A percentile compares a stretch with the other conserved stretches of the same genome.
These are phyloP conservation scores for Sarcodon sp. DNA, from an alignment of 768 basidiomycete genomes.

Conservation along the genomic window DNA sequence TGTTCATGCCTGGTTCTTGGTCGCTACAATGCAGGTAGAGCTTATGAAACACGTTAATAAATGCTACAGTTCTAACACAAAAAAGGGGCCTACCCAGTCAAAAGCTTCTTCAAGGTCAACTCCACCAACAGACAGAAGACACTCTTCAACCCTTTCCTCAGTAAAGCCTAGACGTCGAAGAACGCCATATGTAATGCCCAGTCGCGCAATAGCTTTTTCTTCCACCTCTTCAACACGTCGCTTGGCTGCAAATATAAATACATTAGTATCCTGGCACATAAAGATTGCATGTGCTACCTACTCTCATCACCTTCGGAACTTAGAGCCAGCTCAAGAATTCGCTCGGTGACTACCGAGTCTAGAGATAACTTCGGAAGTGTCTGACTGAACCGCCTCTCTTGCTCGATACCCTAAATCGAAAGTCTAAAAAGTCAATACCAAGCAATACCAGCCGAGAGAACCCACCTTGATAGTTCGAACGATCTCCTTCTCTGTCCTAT, in stretches of 20 bases:
- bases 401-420: slow-evolving; percentile 40
- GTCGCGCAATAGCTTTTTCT: slow-evolving; percentile 57
- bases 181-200: slow-evolving; percentile 75
- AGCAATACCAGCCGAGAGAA: not conserved
- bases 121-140: slow-evolving; percentile 48
- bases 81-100: slow-evolving; percentile 61
- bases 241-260: slow-evolving; percentile 12
- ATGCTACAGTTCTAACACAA: not conserved
- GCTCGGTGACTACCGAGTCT: slow-evolving; percentile 42
- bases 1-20: slow-evolving; percentile 34
- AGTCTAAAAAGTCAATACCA: not conserved
- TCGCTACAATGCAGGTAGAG: slow-evolving; percentile 51
- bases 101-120: slow-evolving; percentile 80
- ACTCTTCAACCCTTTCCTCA: slow-evolving; percentile 57
- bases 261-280: not conserved
- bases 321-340: slow-evolving; percentile 40
- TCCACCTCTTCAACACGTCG: slow-evolving; percentile 39
- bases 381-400: slow-evolving; percentile 63
- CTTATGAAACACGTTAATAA: slow-evolving; percentile 22
- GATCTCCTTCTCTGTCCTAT: slow-evolving; percentile 83
- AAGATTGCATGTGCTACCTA: slow-evolving; percentile 3
- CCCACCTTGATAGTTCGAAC: slow-evolving; percentile 55
- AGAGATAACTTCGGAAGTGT: slow-evolving; percentile 51
- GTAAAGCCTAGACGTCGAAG: slow-evolving; percentile 68
- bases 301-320: slow-evolving; percentile 19